A percentile compares a stretch with the other conserved stretches of the same genome.
Conservation (phyloP, 1,284 basidiomycete species). For the Fomitopsis betulina region DNA sequence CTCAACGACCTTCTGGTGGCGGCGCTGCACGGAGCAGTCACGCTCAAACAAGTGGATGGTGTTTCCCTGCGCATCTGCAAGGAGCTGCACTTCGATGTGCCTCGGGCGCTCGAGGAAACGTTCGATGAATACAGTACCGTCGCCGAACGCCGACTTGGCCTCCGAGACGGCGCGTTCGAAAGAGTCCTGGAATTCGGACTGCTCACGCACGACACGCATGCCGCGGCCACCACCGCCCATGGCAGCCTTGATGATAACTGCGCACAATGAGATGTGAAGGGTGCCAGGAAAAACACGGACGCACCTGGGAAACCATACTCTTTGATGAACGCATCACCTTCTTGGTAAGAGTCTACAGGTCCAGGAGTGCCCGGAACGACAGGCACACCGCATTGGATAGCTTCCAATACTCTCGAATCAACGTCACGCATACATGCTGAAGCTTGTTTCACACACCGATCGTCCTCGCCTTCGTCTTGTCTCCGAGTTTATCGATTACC, state of each 20-base stretch:
- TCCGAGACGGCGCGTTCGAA: constrained; percentile 95
- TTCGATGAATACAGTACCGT: constrained; percentile 98
- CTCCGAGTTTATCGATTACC: constrained; percentile 96
- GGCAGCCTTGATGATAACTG: constrained; percentile 95
- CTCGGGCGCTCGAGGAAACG: constrained; percentile 95
- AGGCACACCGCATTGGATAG: constrained; percentile 87
- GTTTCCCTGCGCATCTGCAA: constrained; percentile 90
- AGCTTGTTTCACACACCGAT: constrained; percentile 48
- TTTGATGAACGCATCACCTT: constrained; percentile 87
- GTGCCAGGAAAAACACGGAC: constrained; percentile 11
- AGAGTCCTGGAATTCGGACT: constrained; percentile 84
- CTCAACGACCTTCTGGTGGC: constrained; percentile 99
- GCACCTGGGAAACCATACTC: constrained; percentile 93
- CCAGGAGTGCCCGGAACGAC: constrained; percentile 98
- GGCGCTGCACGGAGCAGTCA: constrained; percentile 96
- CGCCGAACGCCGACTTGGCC: constrained; percentile 94
- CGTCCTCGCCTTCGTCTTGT: constrained; percentile 96
- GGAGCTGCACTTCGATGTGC: constrained; percentile 96
- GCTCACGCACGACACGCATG: constrained; percentile 96
- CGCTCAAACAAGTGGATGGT: constrained; percentile 97
- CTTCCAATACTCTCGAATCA: constrained; percentile 30
- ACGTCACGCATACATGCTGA: not conserved
- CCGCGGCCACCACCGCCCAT: constrained; percentile 99
- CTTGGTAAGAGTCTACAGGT: constrained; percentile 79
- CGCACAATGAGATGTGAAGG: constrained; percentile 1